Base-by-base conservation (phyloP, 2,329 filamentous ascomycete genomes). In the Ramichloridium luteum region DNA sequence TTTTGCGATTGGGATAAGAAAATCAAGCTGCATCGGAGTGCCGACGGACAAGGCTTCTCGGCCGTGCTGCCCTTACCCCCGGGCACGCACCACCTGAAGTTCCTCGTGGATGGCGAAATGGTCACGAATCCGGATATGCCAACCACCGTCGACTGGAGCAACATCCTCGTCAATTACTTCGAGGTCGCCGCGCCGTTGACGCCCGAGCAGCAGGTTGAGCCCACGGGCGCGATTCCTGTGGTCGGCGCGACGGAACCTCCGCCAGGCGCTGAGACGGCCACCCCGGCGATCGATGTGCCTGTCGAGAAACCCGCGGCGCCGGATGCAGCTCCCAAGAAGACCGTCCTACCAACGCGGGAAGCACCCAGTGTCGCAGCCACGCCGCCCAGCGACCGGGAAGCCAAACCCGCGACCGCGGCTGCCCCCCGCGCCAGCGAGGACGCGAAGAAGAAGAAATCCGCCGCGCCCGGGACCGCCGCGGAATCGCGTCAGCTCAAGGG, bases 1-100 rank as follows among this genome's bases (percentile, higher is more conserved):
- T 94, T 96, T 53, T 92, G 93, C 48, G 82, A 88, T 55, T 98
- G 90, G 90, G 85, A 92, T 59, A 79, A 80, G 55, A 96, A 96
- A 61, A 92, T 86, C 55, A 74, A 80, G 46, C 65, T 98, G 51
- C 75, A 85, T 57, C 77, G 72, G 57, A 78, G 83, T 37, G 54
- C 55, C 32, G 73, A 76, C 31, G 47, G 39, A 4, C 40, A 36
- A 5, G 70, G 76, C 39, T 79, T 86, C 55, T 77, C 80, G 22
- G 79, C 81, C 27, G 77, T 74, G 13, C 74, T 96, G 50, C 77
- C 81, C 51, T 77, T 96, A 36, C 78, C 84, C 10, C 85, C 88
- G 3, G 90, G 90, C 45, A 98, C 90, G 4, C 88, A 98, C 55
- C 90, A 98, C 62, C 70, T 98, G 50, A 88, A 92, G 52, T 98